Conservation (phyloP, 176 grass and related monocot species). For the Rhynchospora breviuscula region DNA sequence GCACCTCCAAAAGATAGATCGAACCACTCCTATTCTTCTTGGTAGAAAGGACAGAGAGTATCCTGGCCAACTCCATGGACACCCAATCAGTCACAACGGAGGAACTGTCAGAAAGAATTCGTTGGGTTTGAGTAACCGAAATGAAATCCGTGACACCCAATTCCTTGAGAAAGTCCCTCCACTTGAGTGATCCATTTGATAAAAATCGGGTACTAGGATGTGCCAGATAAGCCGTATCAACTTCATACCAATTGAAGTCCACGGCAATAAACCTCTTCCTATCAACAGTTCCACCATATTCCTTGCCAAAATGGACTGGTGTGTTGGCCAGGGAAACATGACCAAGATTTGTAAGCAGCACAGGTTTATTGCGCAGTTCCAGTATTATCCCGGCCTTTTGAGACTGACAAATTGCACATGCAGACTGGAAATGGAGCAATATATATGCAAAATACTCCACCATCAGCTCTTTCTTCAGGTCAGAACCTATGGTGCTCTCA, state of each 20-base stretch:
- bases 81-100: constrained; percentile 70
- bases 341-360: constrained; percentile 81
- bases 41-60: constrained; percentile 72
- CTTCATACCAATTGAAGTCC: constrained; percentile 64
- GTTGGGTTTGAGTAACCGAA: constrained; percentile 45
- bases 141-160: constrained; percentile 92
- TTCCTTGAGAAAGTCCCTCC: constrained; percentile 80
- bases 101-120: constrained; percentile 25
- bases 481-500: constrained; percentile 30
- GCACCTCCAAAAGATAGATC: constrained; percentile 77
- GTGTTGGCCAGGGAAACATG: constrained; percentile 46
- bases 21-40: constrained; percentile 54
- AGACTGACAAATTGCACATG: constrained; percentile 62
- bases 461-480: constrained; percentile 36
- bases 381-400: constrained; percentile 68
- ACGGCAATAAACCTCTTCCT: constrained; percentile 43
- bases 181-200: constrained; percentile 35
- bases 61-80: constrained; percentile 59
- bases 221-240: constrained; percentile 73
- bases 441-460: constrained; percentile 75
- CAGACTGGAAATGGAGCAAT: constrained; percentile 79
- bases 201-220: constrained; percentile 43
- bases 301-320: constrained; percentile 84
- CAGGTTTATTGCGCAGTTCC: constrained; percentile 52
- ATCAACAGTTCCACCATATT: constrained; percentile 72